Percentiles rank a stretch among this genome's conserved stretches.
phyloP scores from a whole-genome alignment of 2,329 filamentous ascomycete genomes.

The Rhexocercosporidium sp. region DNA sequence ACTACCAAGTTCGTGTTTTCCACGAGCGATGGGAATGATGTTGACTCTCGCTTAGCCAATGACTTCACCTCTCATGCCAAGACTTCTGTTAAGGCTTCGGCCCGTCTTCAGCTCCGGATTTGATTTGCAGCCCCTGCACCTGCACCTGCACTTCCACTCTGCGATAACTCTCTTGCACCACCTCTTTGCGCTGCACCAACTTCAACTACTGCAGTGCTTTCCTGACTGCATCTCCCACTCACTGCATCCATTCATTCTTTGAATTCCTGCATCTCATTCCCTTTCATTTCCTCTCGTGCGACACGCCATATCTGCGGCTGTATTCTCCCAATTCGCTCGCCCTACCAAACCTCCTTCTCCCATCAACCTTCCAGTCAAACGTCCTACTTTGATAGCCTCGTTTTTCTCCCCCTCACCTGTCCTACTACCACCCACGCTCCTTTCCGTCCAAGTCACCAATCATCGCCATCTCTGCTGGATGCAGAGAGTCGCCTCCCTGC shows the following conservation, averaged over 20 bases:
- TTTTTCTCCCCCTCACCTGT: slow-evolving; percentile 3
- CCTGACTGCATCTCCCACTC: background rate
- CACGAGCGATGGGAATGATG: too few species aligned
- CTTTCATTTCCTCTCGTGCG: background rate
- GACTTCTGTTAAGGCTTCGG: background rate
- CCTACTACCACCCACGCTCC: slow-evolving; percentile 24
- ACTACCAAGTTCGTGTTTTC: too few species aligned
- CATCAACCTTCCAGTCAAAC: background rate
- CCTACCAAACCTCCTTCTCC: background rate
- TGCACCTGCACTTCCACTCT: background rate
- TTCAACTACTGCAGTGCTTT: background rate
- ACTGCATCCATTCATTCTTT: slow-evolving; percentile 3
- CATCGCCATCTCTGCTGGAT: slow-evolving; percentile 36
- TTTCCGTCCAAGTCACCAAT: slow-evolving; percentile 24
- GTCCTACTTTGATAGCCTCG: slow-evolving; percentile 12
- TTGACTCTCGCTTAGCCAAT: too few species aligned
- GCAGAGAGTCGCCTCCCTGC: slow-evolving; percentile 38
- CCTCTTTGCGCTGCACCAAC: background rate
- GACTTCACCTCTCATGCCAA: background rate
- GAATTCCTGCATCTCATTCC: background rate
- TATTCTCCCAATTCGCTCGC: background rate
- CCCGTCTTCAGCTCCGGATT: slow-evolving; percentile 10
- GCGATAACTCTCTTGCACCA: background rate
- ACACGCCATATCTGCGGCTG: background rate
- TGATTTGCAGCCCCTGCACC: background rate